Percentiles rank a stretch among this genome's conserved stretches.
Conservation (phyloP, 2,329 filamentous ascomycete species). For the Onygenales sp. region DNA sequence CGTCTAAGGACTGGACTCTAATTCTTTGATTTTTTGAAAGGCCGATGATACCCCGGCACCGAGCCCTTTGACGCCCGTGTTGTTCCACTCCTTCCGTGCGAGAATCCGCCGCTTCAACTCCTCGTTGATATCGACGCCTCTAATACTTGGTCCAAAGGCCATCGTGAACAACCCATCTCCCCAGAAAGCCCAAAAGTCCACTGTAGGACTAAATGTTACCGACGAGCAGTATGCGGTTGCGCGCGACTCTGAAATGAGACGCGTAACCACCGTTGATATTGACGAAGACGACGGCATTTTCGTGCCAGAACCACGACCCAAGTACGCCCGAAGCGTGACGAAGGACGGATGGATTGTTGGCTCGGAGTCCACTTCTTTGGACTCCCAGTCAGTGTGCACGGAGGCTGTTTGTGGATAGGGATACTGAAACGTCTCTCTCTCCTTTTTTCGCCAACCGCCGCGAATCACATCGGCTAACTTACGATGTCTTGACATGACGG, state of each 20-base stretch:
- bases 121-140: background rate
- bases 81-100: slow-evolving; percentile 31
- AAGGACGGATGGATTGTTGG: background rate
- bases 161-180: background rate
- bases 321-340: background rate
- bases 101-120: slow-evolving; percentile 17
- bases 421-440: too few species aligned
- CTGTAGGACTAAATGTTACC: background rate
- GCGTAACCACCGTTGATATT: background rate
- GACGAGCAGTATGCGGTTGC: background rate
- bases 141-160: background rate
- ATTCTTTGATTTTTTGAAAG: background rate
- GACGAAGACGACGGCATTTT: background rate
- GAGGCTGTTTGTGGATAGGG: too few species aligned
- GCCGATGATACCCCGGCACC: background rate
- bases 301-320: background rate
- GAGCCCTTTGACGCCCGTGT: slow-evolving; percentile 1
- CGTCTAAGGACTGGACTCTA: background rate
- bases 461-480: too few species aligned
- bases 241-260: background rate
- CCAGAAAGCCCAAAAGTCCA: background rate
- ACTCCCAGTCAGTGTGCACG: background rate
- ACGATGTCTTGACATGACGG: too few species aligned
- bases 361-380: background rate
- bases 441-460: too few species aligned